Percentiles rank a stretch among this genome's conserved stretches.
These are phyloP conservation scores for Didymella pomorum DNA, from an alignment of 2,329 filamentous ascomycete species.

Conservation along the genomic window DNA sequence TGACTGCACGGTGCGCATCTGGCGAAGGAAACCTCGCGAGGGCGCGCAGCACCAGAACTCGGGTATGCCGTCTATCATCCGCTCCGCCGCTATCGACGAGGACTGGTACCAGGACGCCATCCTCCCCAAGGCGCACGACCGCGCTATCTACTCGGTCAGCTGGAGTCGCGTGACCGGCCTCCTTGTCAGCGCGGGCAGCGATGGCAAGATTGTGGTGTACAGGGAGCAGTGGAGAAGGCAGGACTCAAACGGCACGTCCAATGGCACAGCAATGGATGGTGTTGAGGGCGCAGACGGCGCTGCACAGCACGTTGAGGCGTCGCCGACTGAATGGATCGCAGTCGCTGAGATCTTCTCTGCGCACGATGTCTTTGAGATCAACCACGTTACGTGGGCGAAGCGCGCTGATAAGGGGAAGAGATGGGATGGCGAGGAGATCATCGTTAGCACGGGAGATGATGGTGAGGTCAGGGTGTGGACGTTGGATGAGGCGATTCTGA, in stretches of 20 bases:
- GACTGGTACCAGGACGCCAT: conserved; percentile 80
- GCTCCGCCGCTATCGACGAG: conserved; percentile 74
- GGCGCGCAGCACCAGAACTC: conserved; percentile 56
- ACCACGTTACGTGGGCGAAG: conserved; percentile 87
- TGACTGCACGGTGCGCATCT: conserved; percentile 80
- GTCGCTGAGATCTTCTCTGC: conserved; percentile 74
- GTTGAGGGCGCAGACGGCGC: conserved; percentile 26
- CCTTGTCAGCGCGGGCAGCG: conserved; percentile 87
- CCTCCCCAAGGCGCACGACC: conserved; percentile 77
- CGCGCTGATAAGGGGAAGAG: conserved; percentile 73
- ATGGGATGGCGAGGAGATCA: conserved; percentile 76
- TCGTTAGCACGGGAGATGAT: conserved; percentile 92
- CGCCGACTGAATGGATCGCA: conserved; percentile 71
- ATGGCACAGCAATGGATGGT: conserved; percentile 30
- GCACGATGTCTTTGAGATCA: conserved; percentile 93
- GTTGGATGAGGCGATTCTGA: conserved; percentile 32
- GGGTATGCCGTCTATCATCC: conserved; percentile 89
- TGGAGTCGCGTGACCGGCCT: conserved; percentile 83
- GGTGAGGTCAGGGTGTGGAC: conserved; percentile 87
- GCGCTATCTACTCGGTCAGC: conserved; percentile 82
- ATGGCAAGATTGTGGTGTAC: conserved; percentile 54
- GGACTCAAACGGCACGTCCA: conserved; percentile 35
- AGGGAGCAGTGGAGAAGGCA: conserved; percentile 28
- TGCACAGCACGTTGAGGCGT: conserved; percentile 23
- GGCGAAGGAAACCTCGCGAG: conserved; percentile 70